These are phyloP conservation scores for Dictyophora rubrovolvata DNA, from an alignment of 768 basidiomycete genomes.

Conservation along the genomic window DNA sequence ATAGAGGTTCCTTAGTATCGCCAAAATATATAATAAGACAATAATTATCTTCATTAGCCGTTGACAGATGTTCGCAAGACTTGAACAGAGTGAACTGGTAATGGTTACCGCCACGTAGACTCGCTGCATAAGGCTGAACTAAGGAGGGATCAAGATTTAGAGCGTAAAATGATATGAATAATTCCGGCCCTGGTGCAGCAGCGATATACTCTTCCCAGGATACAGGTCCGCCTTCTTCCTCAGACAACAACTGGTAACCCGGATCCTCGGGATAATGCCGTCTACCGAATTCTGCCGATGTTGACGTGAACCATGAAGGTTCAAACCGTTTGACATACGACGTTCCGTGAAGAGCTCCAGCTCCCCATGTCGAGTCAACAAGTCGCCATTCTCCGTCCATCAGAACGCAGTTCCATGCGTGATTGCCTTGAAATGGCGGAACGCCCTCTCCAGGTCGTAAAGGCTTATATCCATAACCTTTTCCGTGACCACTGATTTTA, in stretches of 20 bases:
- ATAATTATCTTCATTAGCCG: background rate
- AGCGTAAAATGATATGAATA: background rate
- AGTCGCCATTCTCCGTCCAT: conserved; percentile 8
- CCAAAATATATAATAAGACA: no score
- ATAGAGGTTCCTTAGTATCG: no score
- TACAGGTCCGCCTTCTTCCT: background rate
- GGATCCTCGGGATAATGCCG: conserved; percentile 2
- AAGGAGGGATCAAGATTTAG: background rate
- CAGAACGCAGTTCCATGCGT: conserved; percentile 8
- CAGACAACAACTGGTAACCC: background rate
- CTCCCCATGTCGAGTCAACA: conserved; percentile 4
- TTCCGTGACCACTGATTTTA: conserved; percentile 1
- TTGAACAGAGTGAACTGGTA: background rate
- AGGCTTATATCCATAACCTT: conserved; percentile 2
- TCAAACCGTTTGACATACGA: conserved; percentile 5
- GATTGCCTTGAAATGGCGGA: conserved; percentile 4
- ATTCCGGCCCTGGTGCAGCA: background rate
- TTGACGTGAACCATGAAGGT: background rate
- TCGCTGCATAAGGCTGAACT: background rate
- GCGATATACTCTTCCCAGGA: background rate
- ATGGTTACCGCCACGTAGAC: background rate
- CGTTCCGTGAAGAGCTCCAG: conserved; percentile 1
- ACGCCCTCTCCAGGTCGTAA: background rate
- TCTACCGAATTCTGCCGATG: conserved; percentile 1
- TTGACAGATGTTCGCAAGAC: background rate